These are phyloP conservation scores for Phytophthora aleatoria DNA, from an alignment of 352 stramenopile species.

Conservation along the genomic window DNA sequence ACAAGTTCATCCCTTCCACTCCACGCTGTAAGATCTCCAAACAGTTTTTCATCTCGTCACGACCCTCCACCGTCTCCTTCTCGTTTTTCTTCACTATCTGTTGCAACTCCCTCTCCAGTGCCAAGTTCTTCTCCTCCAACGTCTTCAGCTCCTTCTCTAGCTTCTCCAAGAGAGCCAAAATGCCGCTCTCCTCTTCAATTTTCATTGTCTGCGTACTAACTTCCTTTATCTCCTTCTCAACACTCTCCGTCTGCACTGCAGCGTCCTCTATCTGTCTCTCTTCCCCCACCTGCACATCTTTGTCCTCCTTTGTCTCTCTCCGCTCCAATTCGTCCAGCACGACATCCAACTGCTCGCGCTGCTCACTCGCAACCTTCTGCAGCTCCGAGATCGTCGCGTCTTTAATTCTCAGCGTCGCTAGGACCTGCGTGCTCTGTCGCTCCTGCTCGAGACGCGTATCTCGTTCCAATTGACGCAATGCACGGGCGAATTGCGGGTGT, in stretches of 20 bases:
- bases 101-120: conserved; percentile 28
- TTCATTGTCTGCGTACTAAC: conserved; percentile 16
- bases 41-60: conserved; percentile 17
- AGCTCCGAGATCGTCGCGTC: conserved; percentile 25
- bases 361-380: conserved; percentile 22
- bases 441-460: conserved; percentile 29
- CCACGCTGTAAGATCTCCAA: conserved; percentile 28
- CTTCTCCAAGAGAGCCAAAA: conserved; percentile 21
- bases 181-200: background rate
- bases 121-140: conserved; percentile 28
- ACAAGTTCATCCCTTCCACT: conserved; percentile 27
- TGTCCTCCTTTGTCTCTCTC: conserved; percentile 28
- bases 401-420: conserved; percentile 29
- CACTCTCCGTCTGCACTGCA: conserved; percentile 21
- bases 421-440: conserved; percentile 29
- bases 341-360: conserved; percentile 34
- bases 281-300: conserved; percentile 13
- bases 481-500: conserved; percentile 27
- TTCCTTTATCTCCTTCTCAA: background rate
- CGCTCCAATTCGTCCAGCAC: conserved; percentile 37
- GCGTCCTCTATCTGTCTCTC: conserved; percentile 8
- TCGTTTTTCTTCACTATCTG: conserved; percentile 10
- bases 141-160: conserved; percentile 31
- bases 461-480: conserved; percentile 24
- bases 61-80: conserved; percentile 1